Base-by-base conservation (phyloP, 352 stramenopile genomes). In the Pythium graminicola region DNA sequence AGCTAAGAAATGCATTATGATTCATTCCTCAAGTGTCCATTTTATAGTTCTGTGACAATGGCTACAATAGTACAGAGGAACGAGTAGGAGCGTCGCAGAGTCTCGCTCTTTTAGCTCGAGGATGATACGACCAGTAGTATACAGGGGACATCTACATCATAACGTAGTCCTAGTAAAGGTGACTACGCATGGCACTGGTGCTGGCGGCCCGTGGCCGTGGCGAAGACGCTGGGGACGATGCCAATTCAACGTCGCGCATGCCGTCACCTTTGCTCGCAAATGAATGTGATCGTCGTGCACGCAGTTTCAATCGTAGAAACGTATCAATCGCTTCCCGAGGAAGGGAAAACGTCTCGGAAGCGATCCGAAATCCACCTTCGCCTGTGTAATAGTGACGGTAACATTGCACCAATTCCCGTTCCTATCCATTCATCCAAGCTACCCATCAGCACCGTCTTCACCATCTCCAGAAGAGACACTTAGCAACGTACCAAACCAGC, bases 311-410 rank as follows among this genome's bases (percentile, higher is more conserved):
- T 24, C 75, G 59, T 28, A 87, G 47, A 50, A 73, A 84, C 13
- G 72, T 77, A 24, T 70, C 65, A 20, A 87, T 81, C 29, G 72
- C 73, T 8, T 73, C 72, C 17, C 60, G 69, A 1, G 76, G 76
- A 26, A 87, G 64, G 50, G 65, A 84, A 57, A 73, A 83, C 33
- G 52, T 66, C 40, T 27, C 45, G 13, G 8, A 39, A 2, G 53
- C 60, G 29, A 85, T 53, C n/a, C 64, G 57, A 36, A 86, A 80
- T 43, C 68, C 64, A 10, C 63, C 62, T 39, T 63, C 65, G 52
- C 70, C 63, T 0, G 72, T 67, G 68, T 84, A 85, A 48, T 74
- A 82, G 46, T 82, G 73, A 33, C 76, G 76, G 52, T 84, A 85
- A 57, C 73, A 84, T 53, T 78, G 70, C 38, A 85, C 38, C 23